A percentile compares a stretch with the other conserved stretches of the same genome.
Conservation (phyloP, 192 early-diverging fungal species). For the Backusella psychrophila region DNA sequence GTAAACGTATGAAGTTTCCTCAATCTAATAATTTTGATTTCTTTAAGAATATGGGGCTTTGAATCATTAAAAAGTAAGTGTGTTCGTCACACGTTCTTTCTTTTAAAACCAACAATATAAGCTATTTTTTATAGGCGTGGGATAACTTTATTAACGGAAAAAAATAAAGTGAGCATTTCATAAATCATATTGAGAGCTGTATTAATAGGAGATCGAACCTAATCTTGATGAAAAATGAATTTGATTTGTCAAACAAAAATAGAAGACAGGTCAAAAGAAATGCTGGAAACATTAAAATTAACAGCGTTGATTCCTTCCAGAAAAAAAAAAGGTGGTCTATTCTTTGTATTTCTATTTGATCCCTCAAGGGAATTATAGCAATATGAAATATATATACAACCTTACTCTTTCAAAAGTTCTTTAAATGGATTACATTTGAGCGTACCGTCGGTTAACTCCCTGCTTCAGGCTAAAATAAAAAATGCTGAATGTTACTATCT, state of each 20-base stretch:
- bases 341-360: neutral
- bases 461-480: neutral
- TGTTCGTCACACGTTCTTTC: too few relatives aligned
- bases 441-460: neutral
- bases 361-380: neutral
- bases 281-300: neutral
- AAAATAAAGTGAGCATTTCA: neutral
- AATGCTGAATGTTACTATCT: neutral
- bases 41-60: too few relatives aligned
- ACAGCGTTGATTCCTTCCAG: neutral
- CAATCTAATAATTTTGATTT: too few relatives aligned
- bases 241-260: conserved; percentile 1
- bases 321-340: neutral
- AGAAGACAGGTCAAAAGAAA: neutral
- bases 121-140: neutral
- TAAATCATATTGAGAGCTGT: neutral
- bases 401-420: neutral
- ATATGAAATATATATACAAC: neutral
- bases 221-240: neutral
- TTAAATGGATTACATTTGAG: too few relatives aligned
- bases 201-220: neutral
- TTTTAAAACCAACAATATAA: too few relatives aligned
- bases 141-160: neutral
- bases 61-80: too few relatives aligned
- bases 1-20: too few relatives aligned